Evolutionary conservation across 768 basidiomycete species (phyloP), one percentile per base, ranked within the genome.

Genomic region (Tricholoma hemisulphureum): DNA sequence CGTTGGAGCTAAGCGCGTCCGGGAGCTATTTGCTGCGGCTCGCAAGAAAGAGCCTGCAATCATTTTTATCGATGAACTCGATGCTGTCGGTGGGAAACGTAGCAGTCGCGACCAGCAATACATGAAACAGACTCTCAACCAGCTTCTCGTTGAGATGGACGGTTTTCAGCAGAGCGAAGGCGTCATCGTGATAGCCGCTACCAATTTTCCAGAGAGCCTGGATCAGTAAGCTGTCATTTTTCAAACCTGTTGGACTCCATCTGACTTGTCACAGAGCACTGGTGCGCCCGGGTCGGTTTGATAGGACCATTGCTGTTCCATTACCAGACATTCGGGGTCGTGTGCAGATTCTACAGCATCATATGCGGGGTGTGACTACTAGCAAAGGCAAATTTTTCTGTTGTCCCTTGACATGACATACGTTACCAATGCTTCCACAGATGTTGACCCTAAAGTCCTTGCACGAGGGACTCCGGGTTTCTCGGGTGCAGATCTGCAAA

Each of bases 31-130:
- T 64, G 86, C 91, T 5, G 87, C 92, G 6, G 97, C 97, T 21
- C 84, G 95, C 53, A 95, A 96, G 75, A 92, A 92, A 70, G 86
- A 95, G 59, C 95, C 97, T 5, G 89, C 97, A 14, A 98, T 99
- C 72, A 94, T 99, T 60, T 99, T 99, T 76, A 98, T 99, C 65
- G 95, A 98, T 65, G 95, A 98, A 68, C 76, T 98, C 29, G 95
- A 98, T 68, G 93, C 95, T 2, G 91, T 98, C 61, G 95, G 95
- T 51, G 87, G 91, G 18, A 95, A 93, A 73, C 87, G 95, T 45
- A 89, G 84, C 64, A 84, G 82, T 58, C 83, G 89, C 57, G 89
- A 93, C 61, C 88, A 94, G 72, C 88, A 91, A 66, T 91, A 93
- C 74, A 85, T 92, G 86, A 93, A 93, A 65, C 92, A 93, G 72